phyloP scores from a whole-genome alignment of 2,329 filamentous ascomycete species.

The Ophiocordyceps sinensis region DNA sequence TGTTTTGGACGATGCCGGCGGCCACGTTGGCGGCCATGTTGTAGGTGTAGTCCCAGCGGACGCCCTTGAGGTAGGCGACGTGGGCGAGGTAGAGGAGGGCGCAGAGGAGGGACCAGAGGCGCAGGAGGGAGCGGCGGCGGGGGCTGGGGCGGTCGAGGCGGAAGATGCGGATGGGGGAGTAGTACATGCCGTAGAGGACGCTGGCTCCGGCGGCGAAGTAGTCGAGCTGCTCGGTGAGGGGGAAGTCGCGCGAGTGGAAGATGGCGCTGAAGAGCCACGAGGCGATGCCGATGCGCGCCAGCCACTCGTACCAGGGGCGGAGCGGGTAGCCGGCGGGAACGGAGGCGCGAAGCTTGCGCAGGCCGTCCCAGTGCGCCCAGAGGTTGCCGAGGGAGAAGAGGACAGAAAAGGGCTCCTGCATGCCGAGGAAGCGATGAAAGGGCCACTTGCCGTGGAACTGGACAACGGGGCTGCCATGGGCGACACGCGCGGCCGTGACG shows the following conservation, averaged over 20 bases:
- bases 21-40: constrained; percentile 94
- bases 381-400: constrained; percentile 90
- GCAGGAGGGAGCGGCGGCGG: constrained; percentile 35
- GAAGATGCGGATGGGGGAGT: constrained; percentile 68
- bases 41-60: constrained; percentile 90
- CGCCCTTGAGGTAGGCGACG: constrained; percentile 69
- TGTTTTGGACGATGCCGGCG: constrained; percentile 65
- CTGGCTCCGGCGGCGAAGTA: constrained; percentile 88
- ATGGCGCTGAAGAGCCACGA: constrained; percentile 83
- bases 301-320: constrained; percentile 63
- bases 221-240: constrained; percentile 79
- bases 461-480: constrained; percentile 52
- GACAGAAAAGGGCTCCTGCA: constrained; percentile 90
- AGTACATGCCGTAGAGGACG: constrained; percentile 85
- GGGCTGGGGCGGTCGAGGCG: constrained; percentile 51
- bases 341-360: constrained; percentile 51
- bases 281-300: constrained; percentile 68
- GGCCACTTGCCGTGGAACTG: constrained; percentile 99
- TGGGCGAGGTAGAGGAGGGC: constrained; percentile 57
- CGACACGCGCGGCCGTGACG: constrained; percentile 58
- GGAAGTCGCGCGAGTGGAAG: constrained; percentile 85
- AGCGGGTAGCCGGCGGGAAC: constrained; percentile 64
- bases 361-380: constrained; percentile 66
- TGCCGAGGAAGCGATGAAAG: constrained; percentile 76
- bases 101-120: constrained; percentile 66